Conservation (phyloP, 129 eudicot genomes). For the Deinandra increscens region DNA sequence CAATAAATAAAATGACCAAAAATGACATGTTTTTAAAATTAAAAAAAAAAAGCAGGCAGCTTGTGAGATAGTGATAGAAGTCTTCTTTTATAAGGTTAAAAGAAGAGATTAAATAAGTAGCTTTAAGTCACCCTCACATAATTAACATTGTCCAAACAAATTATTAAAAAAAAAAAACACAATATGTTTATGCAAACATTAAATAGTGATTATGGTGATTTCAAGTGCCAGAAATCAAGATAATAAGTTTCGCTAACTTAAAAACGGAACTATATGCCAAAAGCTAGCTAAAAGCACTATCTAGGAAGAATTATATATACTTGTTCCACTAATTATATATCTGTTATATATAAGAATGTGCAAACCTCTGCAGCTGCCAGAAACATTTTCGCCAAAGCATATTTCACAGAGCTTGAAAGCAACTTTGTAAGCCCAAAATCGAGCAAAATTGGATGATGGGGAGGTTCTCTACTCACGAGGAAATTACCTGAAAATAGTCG, state of each 20-base stretch:
- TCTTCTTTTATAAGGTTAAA: not conserved
- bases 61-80: not conserved
- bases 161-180: not conserved
- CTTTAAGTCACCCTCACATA: not conserved
- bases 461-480: conserved; percentile 96
- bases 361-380: conserved; percentile 98
- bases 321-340: not conserved
- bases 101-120: not conserved
- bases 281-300: not conserved
- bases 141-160: not conserved
- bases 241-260: not conserved
- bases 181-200: not conserved
- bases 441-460: conserved; percentile 87
- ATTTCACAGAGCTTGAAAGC: conserved; percentile 73
- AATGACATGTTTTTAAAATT: not conserved
- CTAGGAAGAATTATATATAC: not conserved
- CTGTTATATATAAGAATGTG: conserved; percentile 14
- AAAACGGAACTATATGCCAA: not conserved
- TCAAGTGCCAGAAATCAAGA: not conserved
- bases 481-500: conserved; percentile 66
- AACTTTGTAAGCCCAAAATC: conserved; percentile 98
- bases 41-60: not conserved
- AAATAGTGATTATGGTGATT: not conserved
- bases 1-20: not conserved
- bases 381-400: conserved; percentile 96